A percentile compares a stretch with the other conserved stretches of the same genome.
Evolutionary conservation across 805 yeast genomes (phyloP).

Genomic region (Hanseniaspora nectarophila): DNA sequence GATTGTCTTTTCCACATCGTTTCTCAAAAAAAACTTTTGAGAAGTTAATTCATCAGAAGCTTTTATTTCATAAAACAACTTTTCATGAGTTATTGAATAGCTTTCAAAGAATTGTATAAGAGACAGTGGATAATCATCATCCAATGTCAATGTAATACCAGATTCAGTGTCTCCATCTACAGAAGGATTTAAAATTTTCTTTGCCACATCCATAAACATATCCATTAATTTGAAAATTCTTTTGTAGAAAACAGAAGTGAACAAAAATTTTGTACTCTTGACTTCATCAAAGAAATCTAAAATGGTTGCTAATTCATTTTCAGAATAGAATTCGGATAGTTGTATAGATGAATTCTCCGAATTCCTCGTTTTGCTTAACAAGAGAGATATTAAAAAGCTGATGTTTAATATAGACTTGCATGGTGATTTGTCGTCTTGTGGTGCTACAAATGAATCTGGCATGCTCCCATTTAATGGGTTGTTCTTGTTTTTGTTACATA

Average conservation of each 20-base stretch:
- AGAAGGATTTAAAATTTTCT: neutral
- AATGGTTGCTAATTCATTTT: neutral
- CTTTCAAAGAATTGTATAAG: neutral
- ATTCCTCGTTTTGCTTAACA: neutral
- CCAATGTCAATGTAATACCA: neutral
- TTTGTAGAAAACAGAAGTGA: neutral
- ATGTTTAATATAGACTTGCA: neutral
- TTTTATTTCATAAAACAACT: neutral
- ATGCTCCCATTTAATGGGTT: neutral
- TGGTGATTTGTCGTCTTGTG: too few relatives aligned
- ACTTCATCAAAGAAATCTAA: neutral
- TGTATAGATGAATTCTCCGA: neutral
- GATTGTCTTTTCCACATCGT: constrained; percentile 1
- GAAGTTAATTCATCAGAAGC: neutral
- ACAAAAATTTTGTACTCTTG: neutral
- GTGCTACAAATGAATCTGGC: neutral
- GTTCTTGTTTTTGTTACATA: neutral
- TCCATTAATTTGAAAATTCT: neutral
- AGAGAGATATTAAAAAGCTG: neutral
- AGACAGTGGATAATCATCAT: neutral
- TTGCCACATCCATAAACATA: neutral
- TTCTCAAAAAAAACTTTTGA: neutral
- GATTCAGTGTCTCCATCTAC: neutral
- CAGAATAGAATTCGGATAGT: neutral
- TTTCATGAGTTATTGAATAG: neutral